phyloP scores from a whole-genome alignment of 768 basidiomycete species.

The Fomitopsis serialis region DNA sequence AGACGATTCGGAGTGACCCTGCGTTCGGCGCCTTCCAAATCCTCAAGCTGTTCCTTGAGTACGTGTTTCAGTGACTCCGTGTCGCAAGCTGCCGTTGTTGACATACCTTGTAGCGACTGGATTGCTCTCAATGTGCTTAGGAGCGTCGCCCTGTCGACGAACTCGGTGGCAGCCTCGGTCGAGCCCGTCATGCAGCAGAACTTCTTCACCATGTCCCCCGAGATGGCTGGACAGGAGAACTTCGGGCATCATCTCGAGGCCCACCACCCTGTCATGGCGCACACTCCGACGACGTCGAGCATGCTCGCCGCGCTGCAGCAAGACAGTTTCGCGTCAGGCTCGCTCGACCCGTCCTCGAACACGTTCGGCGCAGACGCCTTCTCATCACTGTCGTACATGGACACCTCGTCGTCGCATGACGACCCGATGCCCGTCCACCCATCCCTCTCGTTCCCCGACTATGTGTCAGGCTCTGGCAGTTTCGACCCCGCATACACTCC shows the following conservation, averaged over 20 bases:
- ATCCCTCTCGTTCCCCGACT: slow-evolving; percentile 68
- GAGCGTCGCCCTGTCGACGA: slow-evolving; percentile 83
- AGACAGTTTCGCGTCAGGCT: slow-evolving; percentile 59
- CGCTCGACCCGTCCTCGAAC: slow-evolving; percentile 59
- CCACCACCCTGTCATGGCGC: slow-evolving; percentile 59
- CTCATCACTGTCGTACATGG: slow-evolving; percentile 71
- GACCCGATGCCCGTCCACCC: slow-evolving; percentile 60
- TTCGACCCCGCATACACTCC: slow-evolving; percentile 67
- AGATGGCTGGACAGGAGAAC: slow-evolving; percentile 78
- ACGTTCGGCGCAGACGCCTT: slow-evolving; percentile 67
- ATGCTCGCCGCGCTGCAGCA: slow-evolving; percentile 87
- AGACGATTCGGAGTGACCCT: slow-evolving; percentile 91
- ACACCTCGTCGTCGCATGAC: slow-evolving; percentile 59
- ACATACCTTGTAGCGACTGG: slow-evolving; percentile 60
- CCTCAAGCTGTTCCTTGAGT: slow-evolving; percentile 88
- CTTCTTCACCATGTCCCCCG: slow-evolving; percentile 78
- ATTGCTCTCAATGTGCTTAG: slow-evolving; percentile 86
- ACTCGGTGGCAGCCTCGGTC: slow-evolving; percentile 87
- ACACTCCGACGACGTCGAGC: slow-evolving; percentile 84
- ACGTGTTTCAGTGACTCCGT: slow-evolving; percentile 27
- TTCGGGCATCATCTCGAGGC: slow-evolving; percentile 59
- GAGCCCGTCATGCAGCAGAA: slow-evolving; percentile 90
- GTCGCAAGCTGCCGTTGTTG: slow-evolving; percentile 7
- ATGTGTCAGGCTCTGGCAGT: slow-evolving; percentile 45
- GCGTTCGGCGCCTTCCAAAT: slow-evolving; percentile 93